Conservation (phyloP, 352 stramenopile genomes). For the Aphanomyces stellatus region DNA sequence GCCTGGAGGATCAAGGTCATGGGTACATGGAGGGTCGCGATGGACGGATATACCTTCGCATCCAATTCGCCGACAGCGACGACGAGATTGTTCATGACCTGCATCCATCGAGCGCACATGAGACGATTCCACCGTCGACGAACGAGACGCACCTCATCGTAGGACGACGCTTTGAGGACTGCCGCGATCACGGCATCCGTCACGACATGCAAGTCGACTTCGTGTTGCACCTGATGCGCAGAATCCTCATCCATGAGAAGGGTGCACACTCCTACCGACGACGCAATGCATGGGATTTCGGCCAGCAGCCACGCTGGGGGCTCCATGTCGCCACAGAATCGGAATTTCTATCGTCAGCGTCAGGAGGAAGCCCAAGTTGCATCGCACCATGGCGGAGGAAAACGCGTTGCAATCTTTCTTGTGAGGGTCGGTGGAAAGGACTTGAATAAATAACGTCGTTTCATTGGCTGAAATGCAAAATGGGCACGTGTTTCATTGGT, state of each 20-base stretch:
- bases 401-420: too few relatives aligned
- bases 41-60: background rate
- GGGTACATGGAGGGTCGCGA: too few relatives aligned
- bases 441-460: too few relatives aligned
- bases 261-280: background rate
- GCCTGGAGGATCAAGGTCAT: too few relatives aligned
- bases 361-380: too few relatives aligned
- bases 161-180: background rate
- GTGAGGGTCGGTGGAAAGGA: too few relatives aligned
- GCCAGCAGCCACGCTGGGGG: constrained; percentile 10
- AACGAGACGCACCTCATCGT: background rate
- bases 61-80: background rate
- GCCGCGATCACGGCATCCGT: background rate
- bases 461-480: too few relatives aligned
- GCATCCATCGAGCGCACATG: background rate
- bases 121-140: background rate
- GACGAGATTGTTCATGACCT: background rate
- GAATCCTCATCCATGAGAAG: background rate
- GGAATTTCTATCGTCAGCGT: constrained; percentile 21
- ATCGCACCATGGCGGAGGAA: too few relatives aligned
- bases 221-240: background rate
- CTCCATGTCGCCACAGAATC: constrained; percentile 17
- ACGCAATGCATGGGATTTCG: constrained; percentile 7
- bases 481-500: too few relatives aligned
- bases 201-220: background rate